Base-by-base conservation (phyloP, 805 yeast species). In the Yarrowia phangngaensis region DNA sequence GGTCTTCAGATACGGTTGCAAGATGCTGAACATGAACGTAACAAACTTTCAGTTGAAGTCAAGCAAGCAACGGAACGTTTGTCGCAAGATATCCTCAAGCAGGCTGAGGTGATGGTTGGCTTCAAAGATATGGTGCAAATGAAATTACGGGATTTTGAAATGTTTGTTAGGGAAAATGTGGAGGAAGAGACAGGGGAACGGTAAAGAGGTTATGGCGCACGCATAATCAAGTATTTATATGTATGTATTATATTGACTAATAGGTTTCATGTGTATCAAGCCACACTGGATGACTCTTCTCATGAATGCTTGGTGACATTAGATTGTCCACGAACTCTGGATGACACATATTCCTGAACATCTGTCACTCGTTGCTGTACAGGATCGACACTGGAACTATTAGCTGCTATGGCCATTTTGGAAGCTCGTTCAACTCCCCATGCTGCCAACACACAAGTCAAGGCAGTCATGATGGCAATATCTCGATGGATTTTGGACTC, bases 341-440 rank as follows among this genome's bases (percentile, higher is more conserved):
- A 38, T 13, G 45, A 38, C 45, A 38, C 45, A 38, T 27, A 38
- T 24, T 38, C 45, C 16, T 38, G 45, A 32, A 38, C 45, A 13
- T 27, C 16, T 15, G 26, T 38, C 26, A 38, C 14, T 38, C 45
- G 31, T 32, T 38, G 45, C 9, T 38, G 45, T 24, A 38, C 24
- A 19, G 45, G 45, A 8, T 20, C 15, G n/a, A n/a, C n/a, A n/a
- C n/a, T n/a, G n/a, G 24, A 27, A 38, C n/a, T 38, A 31, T 23
- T 31, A 26, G 32, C 24, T 38, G 45, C 45, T 38, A 31, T 27
- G 23, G 19, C 32, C n/a, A 28, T 4, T 17, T 38, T 27, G 13
- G 32, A 32, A 8, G 32, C 32, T 7, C 32, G 31, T 32, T 38
- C 45, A 8, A 32, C 26, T 19, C 27, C 27, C 45, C 45, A 38